A percentile compares a stretch with the other conserved stretches of the same genome.
Evolutionary conservation across 2,329 filamentous ascomycete genomes (phyloP).

Genomic region (Neopestalotiopsis clavispora): DNA sequence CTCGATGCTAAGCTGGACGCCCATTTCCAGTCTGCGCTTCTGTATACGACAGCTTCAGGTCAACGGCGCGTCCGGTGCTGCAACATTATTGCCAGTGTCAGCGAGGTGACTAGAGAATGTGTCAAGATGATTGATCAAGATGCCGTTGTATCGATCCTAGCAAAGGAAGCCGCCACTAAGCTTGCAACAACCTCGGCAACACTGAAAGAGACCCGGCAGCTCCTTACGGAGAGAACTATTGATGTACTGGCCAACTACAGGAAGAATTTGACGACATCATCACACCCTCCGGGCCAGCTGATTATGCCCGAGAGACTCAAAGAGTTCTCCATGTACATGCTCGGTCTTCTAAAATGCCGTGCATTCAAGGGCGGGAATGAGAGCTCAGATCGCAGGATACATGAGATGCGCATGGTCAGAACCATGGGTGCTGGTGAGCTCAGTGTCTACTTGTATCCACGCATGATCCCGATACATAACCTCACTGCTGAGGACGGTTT

Average conservation of each 20-base stretch:
- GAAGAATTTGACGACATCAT: slow-evolving; percentile 83
- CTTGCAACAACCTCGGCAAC: slow-evolving; percentile 71
- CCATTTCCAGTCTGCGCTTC: slow-evolving; percentile 92
- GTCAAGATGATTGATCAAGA: slow-evolving; percentile 98
- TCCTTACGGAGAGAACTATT: slow-evolving; percentile 87
- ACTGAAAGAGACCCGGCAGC: slow-evolving; percentile 84
- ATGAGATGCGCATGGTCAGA: slow-evolving; percentile 89
- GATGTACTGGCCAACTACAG: slow-evolving; percentile 91
- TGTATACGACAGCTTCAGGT: slow-evolving; percentile 91
- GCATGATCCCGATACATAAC: slow-evolving; percentile 91
- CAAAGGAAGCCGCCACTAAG: slow-evolving; percentile 92
- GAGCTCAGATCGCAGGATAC: slow-evolving; percentile 85
- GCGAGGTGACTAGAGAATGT: slow-evolving; percentile 79
- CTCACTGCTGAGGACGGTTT: slow-evolving; percentile 88
- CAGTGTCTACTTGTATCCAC: slow-evolving; percentile 91
- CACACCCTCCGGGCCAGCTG: slow-evolving; percentile 87
- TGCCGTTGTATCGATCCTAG: slow-evolving; percentile 84
- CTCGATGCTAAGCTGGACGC: slow-evolving; percentile 96
- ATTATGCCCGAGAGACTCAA: slow-evolving; percentile 96
- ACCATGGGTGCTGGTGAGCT: slow-evolving; percentile 86
- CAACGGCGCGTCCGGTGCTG: slow-evolving; percentile 90
- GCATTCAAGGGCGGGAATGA: slow-evolving; percentile 94
- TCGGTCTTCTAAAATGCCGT: slow-evolving; percentile 85
- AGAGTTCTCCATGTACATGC: slow-evolving; percentile 95
- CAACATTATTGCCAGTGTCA: slow-evolving; percentile 92